phyloP scores from a whole-genome alignment of 768 basidiomycete genomes.

The Scleroderma citrinum region DNA sequence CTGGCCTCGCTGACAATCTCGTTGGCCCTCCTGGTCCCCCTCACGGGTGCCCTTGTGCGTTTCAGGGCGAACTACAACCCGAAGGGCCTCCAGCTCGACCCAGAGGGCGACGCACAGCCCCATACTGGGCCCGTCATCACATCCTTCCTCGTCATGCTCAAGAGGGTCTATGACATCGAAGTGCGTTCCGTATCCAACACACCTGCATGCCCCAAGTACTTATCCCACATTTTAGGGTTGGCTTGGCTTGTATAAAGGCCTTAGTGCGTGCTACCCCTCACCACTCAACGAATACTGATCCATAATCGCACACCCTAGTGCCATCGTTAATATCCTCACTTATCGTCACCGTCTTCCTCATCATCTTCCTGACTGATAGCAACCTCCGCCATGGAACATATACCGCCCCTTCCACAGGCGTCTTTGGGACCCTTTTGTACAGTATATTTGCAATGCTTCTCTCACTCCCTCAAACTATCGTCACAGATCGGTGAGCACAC shows the following conservation, averaged over 20 bases:
- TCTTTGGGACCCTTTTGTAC: constrained; percentile 59
- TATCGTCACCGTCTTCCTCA: constrained; percentile 50
- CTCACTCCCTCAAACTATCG: constrained; percentile 60
- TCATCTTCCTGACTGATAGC: constrained; percentile 52
- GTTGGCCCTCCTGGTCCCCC: constrained; percentile 52
- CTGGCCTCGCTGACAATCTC: constrained; percentile 44
- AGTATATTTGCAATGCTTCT: constrained; percentile 61
- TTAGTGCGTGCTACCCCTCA: constrained; percentile 37
- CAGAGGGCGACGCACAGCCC: constrained; percentile 68
- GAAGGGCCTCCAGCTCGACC: constrained; percentile 74
- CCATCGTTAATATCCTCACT: constrained; percentile 44
- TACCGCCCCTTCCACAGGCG: constrained; percentile 53
- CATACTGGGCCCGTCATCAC: constrained; percentile 75
- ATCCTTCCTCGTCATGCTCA: constrained; percentile 70
- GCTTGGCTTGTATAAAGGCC: constrained; percentile 75
- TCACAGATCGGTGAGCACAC: constrained; percentile 66
- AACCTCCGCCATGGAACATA: constrained; percentile 60
- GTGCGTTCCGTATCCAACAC: constrained; percentile 30
- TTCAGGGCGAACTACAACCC: constrained; percentile 85
- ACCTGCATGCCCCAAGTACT: not conserved
- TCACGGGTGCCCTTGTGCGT: constrained; percentile 66
- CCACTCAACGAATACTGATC: constrained; percentile 30
- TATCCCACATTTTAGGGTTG: constrained; percentile 42
- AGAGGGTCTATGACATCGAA: constrained; percentile 67
- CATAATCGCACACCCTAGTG: constrained; percentile 34